Percentiles rank a stretch among this genome's conserved stretches.
These are phyloP conservation scores for Cryptococcus neoformans DNA, from an alignment of 1,284 basidiomycete genomes.

Conservation along the genomic window DNA sequence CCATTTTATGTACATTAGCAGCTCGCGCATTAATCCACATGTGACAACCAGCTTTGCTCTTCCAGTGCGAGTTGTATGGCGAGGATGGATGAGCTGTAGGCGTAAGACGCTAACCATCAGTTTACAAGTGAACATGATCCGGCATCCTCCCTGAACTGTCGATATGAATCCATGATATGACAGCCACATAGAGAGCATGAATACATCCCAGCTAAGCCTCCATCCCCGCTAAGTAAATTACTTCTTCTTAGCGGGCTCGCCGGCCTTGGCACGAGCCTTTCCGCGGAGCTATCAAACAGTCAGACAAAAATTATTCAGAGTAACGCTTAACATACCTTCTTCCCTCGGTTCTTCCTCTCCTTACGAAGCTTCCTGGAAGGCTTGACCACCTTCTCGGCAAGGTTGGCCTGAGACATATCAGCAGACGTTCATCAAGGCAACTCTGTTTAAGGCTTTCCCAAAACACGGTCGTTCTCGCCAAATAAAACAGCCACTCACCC, in stretches of 20 bases:
- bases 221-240: slow-evolving; percentile 18
- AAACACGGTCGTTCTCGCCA: not conserved
- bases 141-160: too few relatives aligned
- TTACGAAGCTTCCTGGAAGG: slow-evolving; percentile 97
- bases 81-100: too few relatives aligned
- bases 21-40: too few relatives aligned
- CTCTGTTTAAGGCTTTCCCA: not conserved
- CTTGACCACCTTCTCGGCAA: slow-evolving; percentile 81
- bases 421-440: not conserved
- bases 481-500: slow-evolving; percentile 61
- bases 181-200: not conserved
- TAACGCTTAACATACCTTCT: slow-evolving; percentile 66
- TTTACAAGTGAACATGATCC: too few relatives aligned
- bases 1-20: too few relatives aligned
- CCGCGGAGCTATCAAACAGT: slow-evolving; percentile 66
- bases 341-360: slow-evolving; percentile 99
- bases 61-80: too few relatives aligned
- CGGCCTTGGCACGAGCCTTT: slow-evolving; percentile 88
- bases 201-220: slow-evolving; percentile 1
- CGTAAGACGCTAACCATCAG: too few relatives aligned
- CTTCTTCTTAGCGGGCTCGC: slow-evolving; percentile 59
- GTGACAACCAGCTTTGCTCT: too few relatives aligned
- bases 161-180: too few relatives aligned
- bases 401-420: slow-evolving; percentile 62
- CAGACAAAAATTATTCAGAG: slow-evolving; percentile 15